Conservation (phyloP, 768 basidiomycete genomes). For the Leccinum barrowsii region DNA sequence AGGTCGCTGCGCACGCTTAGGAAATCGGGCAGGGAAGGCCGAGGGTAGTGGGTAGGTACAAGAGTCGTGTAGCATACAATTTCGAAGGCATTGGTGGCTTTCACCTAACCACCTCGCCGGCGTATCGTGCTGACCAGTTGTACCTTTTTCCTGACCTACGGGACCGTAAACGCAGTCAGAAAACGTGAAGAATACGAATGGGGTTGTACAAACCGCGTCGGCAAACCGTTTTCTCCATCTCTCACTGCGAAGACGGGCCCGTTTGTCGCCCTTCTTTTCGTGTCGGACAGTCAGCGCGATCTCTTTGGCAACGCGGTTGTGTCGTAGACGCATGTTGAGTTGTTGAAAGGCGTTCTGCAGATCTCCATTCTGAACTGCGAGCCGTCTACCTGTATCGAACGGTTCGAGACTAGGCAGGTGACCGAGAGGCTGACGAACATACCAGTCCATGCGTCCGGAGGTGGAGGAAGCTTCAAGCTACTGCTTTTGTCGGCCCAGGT, state of each 20-base stretch:
- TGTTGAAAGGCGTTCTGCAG: slow-evolving; percentile 45
- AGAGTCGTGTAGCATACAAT: slow-evolving; percentile 9
- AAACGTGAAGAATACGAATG: slow-evolving; percentile 3
- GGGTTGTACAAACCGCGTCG: slow-evolving; percentile 54
- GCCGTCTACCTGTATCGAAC: slow-evolving; percentile 53
- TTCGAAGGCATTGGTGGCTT: background rate
- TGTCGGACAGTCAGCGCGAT: slow-evolving; percentile 55
- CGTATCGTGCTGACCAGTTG: slow-evolving; percentile 77
- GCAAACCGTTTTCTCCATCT: slow-evolving; percentile 80
- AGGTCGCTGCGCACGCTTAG: slow-evolving; percentile 4
- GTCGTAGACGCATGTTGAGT: slow-evolving; percentile 48
- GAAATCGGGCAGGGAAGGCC: slow-evolving; percentile 1
- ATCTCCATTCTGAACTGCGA: slow-evolving; percentile 42
- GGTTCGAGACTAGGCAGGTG: slow-evolving; percentile 4
- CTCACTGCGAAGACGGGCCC: slow-evolving; percentile 68
- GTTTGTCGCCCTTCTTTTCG: slow-evolving; percentile 80
- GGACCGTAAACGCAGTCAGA: slow-evolving; percentile 13
- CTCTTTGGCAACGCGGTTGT: slow-evolving; percentile 54
- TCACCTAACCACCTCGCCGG: slow-evolving; percentile 58
- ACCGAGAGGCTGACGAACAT: background rate
- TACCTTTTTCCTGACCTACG: slow-evolving; percentile 81
- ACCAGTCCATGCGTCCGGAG: slow-evolving; percentile 56
- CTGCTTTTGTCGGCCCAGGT: slow-evolving; percentile 31
- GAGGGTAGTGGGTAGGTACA: background rate
- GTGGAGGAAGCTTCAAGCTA: slow-evolving; percentile 28